A percentile compares a stretch with the other conserved stretches of the same genome.
These are phyloP conservation scores for Malus hybrid DNA, from an alignment of 331 rosid species.

Conservation along the genomic window DNA sequence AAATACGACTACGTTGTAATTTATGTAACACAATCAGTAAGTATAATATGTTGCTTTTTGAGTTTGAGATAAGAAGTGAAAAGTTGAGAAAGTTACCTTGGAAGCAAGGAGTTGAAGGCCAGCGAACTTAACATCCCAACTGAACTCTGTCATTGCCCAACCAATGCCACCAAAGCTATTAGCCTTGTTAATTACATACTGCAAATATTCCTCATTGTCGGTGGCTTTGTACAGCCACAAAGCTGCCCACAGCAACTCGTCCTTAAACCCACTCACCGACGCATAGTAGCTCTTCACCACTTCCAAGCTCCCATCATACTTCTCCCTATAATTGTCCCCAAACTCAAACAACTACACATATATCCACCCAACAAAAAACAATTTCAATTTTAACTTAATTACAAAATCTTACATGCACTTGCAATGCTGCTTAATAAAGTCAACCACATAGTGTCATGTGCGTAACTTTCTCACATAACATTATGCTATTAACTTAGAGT, in stretches of 20 bases:
- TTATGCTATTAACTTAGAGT: background rate
- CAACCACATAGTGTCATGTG: background rate
- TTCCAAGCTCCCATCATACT: conserved; percentile 71
- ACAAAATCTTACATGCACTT: too few species aligned
- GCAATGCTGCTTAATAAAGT: too few species aligned
- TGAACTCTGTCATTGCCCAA: conserved; percentile 95
- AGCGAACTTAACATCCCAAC: conserved; percentile 97
- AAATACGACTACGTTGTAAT: too few species aligned
- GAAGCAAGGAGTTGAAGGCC: conserved; percentile 82
- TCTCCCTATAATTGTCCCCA: conserved; percentile 82
- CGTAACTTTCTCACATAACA: background rate
- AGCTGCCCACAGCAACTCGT: conserved; percentile 94
- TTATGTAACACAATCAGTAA: too few species aligned
- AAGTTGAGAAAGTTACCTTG: conserved; percentile 38
- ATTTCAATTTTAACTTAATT: too few species aligned
- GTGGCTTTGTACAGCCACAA: conserved; percentile 96
- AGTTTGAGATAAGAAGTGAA: background rate
- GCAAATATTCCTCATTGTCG: conserved; percentile 63
- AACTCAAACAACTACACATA: conserved; percentile 69
- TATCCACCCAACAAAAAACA: too few species aligned
- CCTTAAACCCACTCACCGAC: conserved; percentile 99
- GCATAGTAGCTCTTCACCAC: conserved; percentile 90
- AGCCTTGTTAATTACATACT: conserved; percentile 56
- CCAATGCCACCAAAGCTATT: conserved; percentile 76
- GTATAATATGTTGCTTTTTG: background rate